A percentile compares a stretch with the other conserved stretches of the same genome.
Conservation (phyloP, 768 basidiomycete genomes). For the Boletales sp. region DNA sequence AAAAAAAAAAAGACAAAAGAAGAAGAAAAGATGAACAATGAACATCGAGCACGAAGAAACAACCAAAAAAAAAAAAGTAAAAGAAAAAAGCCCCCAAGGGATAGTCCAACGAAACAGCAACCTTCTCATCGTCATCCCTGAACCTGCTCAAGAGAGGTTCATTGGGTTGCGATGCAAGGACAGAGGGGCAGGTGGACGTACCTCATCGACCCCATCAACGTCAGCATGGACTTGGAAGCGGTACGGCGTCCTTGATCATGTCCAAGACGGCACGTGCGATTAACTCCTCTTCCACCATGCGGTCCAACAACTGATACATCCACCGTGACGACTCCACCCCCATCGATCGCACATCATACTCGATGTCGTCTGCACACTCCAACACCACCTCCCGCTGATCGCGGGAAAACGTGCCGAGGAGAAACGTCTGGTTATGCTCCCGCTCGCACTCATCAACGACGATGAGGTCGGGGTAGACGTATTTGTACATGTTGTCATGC, state of each 20-base stretch:
- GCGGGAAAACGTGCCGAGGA: constrained; percentile 15
- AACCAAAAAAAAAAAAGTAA: too few relatives aligned
- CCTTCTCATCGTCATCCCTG: too few relatives aligned
- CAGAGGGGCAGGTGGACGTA: too few relatives aligned
- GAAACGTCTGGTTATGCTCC: constrained; percentile 6
- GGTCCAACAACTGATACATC: constrained; percentile 19
- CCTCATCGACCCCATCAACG: too few relatives aligned
- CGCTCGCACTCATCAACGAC: constrained; percentile 18
- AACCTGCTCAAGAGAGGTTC: too few relatives aligned
- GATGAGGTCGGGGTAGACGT: constrained; percentile 28
- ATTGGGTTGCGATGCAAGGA: too few relatives aligned
- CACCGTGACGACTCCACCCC: constrained; percentile 12
- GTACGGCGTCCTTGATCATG: constrained; percentile 7
- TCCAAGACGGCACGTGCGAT: constrained; percentile 10
- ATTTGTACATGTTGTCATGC: constrained; percentile 10
- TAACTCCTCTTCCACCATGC: constrained; percentile 11
- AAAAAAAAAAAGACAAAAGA: too few relatives aligned
- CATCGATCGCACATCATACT: constrained; percentile 4
- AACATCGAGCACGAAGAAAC: too few relatives aligned
- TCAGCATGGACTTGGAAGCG: too few relatives aligned
- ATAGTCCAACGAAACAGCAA: too few relatives aligned
- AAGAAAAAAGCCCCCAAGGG: too few relatives aligned
- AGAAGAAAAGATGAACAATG: too few relatives aligned
- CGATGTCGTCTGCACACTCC: constrained; percentile 25
- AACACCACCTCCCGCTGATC: constrained; percentile 27